Conservation (phyloP, 2,329 filamentous ascomycete genomes). For the Colletotrichum sublineola region DNA sequence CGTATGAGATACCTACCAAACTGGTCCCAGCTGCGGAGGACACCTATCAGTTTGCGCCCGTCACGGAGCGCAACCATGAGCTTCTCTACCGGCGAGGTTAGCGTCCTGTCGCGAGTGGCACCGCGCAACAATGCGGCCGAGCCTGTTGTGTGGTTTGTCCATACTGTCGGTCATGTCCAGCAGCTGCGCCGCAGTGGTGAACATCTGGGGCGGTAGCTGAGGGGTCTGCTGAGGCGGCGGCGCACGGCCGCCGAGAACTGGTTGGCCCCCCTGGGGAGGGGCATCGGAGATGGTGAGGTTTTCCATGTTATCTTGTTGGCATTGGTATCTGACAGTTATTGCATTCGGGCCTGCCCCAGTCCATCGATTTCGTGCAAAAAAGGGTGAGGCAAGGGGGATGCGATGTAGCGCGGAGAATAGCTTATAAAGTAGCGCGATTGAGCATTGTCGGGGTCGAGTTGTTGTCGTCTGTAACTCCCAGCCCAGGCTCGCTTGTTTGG, state of each 20-base stretch:
- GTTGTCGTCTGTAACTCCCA: not conserved
- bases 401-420: constrained; percentile 7
- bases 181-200: constrained; percentile 95
- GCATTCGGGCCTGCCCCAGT: constrained; percentile 37
- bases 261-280: constrained; percentile 56
- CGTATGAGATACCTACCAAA: constrained; percentile 77
- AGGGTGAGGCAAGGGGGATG: constrained; percentile 1
- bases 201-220: constrained; percentile 93
- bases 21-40: constrained; percentile 96
- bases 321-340: constrained; percentile 41
- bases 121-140: constrained; percentile 24
- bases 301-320: constrained; percentile 60
- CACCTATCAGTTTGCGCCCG: constrained; percentile 92
- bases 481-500: constrained; percentile 6
- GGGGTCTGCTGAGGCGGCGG: constrained; percentile 56
- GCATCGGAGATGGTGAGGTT: constrained; percentile 65
- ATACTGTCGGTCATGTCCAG: constrained; percentile 97
- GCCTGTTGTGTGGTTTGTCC: constrained; percentile 52
- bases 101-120: constrained; percentile 8
- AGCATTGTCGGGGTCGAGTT: constrained; percentile 25
- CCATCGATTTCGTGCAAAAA: constrained; percentile 36
- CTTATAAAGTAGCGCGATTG: constrained; percentile 17
- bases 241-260: constrained; percentile 49
- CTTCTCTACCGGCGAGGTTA: constrained; percentile 76
- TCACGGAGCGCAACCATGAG: constrained; percentile 92